Conservation (phyloP, 306 rosid species). For the Rosa persica region DNA sequence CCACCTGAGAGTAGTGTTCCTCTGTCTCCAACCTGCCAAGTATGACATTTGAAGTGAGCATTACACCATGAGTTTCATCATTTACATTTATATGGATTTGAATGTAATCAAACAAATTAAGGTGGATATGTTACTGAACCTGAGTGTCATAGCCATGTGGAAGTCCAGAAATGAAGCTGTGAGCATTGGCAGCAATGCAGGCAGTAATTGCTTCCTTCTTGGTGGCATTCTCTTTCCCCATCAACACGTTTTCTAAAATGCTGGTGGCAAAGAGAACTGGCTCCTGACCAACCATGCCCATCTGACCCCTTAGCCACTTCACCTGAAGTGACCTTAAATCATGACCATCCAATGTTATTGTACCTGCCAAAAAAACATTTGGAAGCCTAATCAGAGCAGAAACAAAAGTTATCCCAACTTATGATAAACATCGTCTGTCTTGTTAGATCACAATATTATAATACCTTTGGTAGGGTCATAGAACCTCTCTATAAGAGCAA, state of each 20-base stretch:
- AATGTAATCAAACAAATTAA: background rate
- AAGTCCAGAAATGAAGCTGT: constrained; percentile 63
- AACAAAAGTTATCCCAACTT: background rate
- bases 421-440: background rate
- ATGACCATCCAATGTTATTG: constrained; percentile 71
- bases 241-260: constrained; percentile 78
- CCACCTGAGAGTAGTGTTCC: constrained; percentile 93
- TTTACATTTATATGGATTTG: background rate
- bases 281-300: constrained; percentile 94
- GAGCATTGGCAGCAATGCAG: constrained; percentile 81
- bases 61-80: background rate
- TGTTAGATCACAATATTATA: background rate
- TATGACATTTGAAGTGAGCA: constrained; percentile 9
- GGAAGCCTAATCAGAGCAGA: constrained; percentile 18
- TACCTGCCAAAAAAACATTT: constrained; percentile 46
- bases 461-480: constrained; percentile 75
- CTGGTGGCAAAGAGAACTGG: constrained; percentile 81
- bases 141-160: constrained; percentile 86
- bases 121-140: constrained; percentile 35
- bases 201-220: constrained; percentile 78
- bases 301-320: constrained; percentile 81
- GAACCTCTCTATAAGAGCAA: constrained; percentile 88
- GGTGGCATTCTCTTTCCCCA: constrained; percentile 84
- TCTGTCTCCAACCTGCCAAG: constrained; percentile 74
- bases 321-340: constrained; percentile 74